These are phyloP conservation scores for Echites panduratus DNA, from an alignment of 257 asterid genomes.

Conservation along the genomic window DNA sequence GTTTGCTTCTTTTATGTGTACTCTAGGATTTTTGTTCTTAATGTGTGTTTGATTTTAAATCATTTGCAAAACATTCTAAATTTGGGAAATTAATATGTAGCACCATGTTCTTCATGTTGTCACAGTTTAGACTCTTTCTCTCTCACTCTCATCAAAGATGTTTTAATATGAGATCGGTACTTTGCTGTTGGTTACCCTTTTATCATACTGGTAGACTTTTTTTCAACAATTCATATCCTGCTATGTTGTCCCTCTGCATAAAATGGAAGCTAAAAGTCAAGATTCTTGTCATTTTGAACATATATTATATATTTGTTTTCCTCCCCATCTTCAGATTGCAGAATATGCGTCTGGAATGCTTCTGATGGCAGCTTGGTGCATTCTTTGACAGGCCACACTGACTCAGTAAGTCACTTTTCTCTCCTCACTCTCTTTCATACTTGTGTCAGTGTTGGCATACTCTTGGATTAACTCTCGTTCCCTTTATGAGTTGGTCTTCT, in stretches of 20 bases:
- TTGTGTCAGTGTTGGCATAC: background rate
- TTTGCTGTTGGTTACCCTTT: background rate
- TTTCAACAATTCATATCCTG: constrained; percentile 4
- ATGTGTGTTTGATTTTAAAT: background rate
- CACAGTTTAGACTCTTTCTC: background rate
- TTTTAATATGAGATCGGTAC: background rate
- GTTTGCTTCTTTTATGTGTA: background rate
- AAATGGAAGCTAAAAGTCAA: constrained; percentile 15
- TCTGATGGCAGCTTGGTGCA: constrained; percentile 98
- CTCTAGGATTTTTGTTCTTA: background rate
- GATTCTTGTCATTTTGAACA: background rate
- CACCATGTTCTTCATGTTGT: background rate
- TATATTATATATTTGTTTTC: background rate
- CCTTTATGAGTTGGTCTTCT: background rate
- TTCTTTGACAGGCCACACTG: constrained; percentile 92
- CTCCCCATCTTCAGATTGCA: constrained; percentile 65
- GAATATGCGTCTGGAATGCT: constrained; percentile 99
- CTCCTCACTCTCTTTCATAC: background rate
- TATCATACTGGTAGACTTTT: background rate
- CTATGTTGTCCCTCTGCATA: constrained; percentile 12
- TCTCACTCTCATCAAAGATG: background rate
- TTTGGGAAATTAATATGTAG: background rate
- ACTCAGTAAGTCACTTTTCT: constrained; percentile 59
- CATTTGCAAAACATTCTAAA: background rate
- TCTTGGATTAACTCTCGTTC: background rate